A percentile compares a stretch with the other conserved stretches of the same genome.
Evolutionary conservation across 192 early-diverging fungal species (phyloP).

Genomic region (Chytriomyces sp.): DNA sequence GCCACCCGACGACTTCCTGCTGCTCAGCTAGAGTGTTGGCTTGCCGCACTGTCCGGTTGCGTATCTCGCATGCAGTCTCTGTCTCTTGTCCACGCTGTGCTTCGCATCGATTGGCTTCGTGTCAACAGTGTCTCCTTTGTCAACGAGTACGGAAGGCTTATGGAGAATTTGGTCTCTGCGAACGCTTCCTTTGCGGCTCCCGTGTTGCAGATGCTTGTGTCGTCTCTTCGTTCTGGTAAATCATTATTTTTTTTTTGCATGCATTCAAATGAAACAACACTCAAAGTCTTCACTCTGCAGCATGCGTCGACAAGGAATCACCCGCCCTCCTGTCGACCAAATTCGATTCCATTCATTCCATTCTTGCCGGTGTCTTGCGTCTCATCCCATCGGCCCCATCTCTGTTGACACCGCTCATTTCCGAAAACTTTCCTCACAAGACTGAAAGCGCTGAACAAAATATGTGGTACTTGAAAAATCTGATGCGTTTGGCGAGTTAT

Average conservation of each 20-base stretch:
- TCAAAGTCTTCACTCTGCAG: neutral
- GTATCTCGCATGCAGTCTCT: conserved; percentile 6
- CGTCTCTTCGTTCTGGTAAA: conserved; percentile 57
- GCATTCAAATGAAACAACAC: too few species aligned
- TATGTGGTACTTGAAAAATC: conserved; percentile 73
- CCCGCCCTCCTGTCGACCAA: conserved; percentile 9
- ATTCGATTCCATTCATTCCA: conserved; percentile 68
- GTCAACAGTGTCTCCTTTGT: conserved; percentile 45
- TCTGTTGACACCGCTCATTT: conserved; percentile 65
- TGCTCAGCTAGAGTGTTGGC: neutral
- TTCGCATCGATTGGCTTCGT: neutral
- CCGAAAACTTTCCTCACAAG: conserved; percentile 75
- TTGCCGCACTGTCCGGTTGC: neutral
- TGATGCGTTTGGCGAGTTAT: conserved; percentile 77
- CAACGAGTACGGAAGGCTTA: conserved; percentile 60
- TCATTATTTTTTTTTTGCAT: neutral
- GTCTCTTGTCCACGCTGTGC: neutral
- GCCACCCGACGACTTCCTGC: neutral
- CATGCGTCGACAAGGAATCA: neutral
- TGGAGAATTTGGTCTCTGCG: conserved; percentile 78
- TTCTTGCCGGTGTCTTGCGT: conserved; percentile 63
- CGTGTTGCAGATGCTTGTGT: conserved; percentile 65
- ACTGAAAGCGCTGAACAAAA: conserved; percentile 61
- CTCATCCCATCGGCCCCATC: conserved; percentile 74
- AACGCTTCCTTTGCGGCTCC: conserved; percentile 71